Conservation (phyloP, 148 eudicot genomes). For the Camellia japonica region DNA sequence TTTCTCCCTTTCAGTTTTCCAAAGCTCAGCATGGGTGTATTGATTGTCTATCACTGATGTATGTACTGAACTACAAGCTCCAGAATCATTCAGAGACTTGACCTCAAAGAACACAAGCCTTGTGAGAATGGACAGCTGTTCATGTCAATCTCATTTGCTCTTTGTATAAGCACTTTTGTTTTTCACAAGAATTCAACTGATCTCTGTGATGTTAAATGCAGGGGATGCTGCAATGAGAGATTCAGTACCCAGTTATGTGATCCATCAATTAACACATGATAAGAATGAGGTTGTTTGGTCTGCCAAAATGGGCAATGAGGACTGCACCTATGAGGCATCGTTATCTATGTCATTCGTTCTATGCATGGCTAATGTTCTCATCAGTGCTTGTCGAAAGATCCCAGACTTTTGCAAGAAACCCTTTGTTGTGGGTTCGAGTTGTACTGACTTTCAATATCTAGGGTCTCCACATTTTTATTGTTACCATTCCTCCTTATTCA, state of each 20-base stretch:
- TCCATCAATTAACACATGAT: conserved; percentile 36
- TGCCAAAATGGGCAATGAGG: neutral
- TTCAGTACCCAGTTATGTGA: conserved; percentile 52
- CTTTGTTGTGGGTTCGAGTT: conserved; percentile 25
- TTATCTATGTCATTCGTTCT: conserved; percentile 52
- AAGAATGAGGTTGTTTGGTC: neutral
- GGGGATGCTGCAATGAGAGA: conserved; percentile 28
- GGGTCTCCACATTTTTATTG: neutral
- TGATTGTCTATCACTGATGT: conserved; percentile 76
- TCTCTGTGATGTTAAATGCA: conserved; percentile 20
- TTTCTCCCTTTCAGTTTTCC: conserved; percentile 42
- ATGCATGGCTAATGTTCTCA: conserved; percentile 90
- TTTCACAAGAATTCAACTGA: conserved; percentile 14
- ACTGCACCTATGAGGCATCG: conserved; percentile 11
- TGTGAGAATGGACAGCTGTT: conserved; percentile 12
- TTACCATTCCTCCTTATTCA: neutral
- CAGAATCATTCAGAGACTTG: conserved; percentile 26
- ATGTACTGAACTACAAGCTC: conserved; percentile 61
- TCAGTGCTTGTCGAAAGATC: conserved; percentile 76
- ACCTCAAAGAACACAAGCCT: conserved; percentile 20
- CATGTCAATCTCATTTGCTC: conserved; percentile 6
- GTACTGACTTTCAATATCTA: neutral
- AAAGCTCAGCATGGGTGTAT: conserved; percentile 90
- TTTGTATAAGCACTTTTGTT: neutral
- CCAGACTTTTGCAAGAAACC: conserved; percentile 50